A percentile compares a stretch with the other conserved stretches of the same genome.
These are phyloP conservation scores for Areca catechu DNA, from an alignment of 176 grass and related monocot genomes.

Conservation along the genomic window DNA sequence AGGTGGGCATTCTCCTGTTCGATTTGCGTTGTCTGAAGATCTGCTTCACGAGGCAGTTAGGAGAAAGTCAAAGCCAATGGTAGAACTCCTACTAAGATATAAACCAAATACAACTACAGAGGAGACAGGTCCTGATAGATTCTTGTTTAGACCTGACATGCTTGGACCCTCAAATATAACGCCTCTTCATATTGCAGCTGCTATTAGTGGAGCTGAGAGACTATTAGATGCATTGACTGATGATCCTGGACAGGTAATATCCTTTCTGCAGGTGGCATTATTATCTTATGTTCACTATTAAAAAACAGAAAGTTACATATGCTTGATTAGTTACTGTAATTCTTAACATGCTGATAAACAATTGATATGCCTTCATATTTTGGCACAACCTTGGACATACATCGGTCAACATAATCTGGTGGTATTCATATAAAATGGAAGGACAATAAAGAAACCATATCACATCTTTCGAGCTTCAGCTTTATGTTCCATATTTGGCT, in stretches of 20 bases:
- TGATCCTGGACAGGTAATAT: constrained; percentile 60
- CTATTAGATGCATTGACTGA: constrained; percentile 72
- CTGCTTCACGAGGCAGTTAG: constrained; percentile 36
- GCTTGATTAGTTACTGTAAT: no score
- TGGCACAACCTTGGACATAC: no score
- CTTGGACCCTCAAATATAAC: constrained; percentile 37
- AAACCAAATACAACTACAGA: constrained; percentile 10
- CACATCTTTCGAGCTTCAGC: no score
- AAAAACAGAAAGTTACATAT: neutral
- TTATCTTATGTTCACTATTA: constrained; percentile 8
- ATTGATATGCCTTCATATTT: no score
- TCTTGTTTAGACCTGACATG: constrained; percentile 55
- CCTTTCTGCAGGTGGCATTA: constrained; percentile 4
- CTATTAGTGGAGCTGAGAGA: constrained; percentile 29
- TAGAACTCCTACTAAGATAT: constrained; percentile 50
- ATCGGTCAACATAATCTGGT: no score
- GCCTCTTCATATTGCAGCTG: constrained; percentile 64
- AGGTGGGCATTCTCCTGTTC: constrained; percentile 28
- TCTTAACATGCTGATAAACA: no score
- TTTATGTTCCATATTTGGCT: no score
- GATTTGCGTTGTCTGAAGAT: constrained; percentile 37
- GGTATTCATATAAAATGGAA: no score
- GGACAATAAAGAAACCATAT: no score
- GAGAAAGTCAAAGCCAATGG: constrained; percentile 47
- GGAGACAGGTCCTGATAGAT: constrained; percentile 10